Base-by-base conservation (phyloP, 148 eudicot species). In the Vaccinium corymbosum region DNA sequence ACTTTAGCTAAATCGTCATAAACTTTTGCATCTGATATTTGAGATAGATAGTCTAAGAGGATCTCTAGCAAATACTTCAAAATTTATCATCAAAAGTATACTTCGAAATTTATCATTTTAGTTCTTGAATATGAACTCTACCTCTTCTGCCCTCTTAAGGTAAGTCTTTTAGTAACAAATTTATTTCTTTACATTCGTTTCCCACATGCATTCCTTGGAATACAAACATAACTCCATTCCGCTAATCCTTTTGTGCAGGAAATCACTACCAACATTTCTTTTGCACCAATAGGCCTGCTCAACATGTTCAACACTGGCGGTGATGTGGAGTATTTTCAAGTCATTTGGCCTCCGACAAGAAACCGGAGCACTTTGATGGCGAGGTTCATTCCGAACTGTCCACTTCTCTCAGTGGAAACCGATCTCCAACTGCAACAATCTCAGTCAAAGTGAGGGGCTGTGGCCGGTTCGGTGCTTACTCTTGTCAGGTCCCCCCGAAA, bases 221-320 rank as follows among this genome's bases (percentile, higher is more conserved):
- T 17, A 14, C 42, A 57, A 27, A 27, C 46, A 15, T 78, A 55
- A 53, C 81, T 52, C 81, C 49, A 29, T 55, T 78, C 64, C 32
- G 4, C 29, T 61, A 32, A 80, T 80, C 71, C 71, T 35, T 9
- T 59, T 48, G 17, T 86, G 87, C 93, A 94, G 98, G 92, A 91
- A 78, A 88, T 95, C 59, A 76, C 89, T 17, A 83, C 79, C 70
- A 87, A 81, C 89, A 90, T 93, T 70, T 89, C 92, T n/a, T 93
- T 96, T 79, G 97, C 98, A 29, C 92, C 97, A 72, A 94, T 96
- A 35, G 98, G 98, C 22, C 57, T 94, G 84, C 88, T 96, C n/a
- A 91, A 93, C 85, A 96, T 96, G 99, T 92, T 91, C 92, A 96
- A 96, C 86, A 25, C 89, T 12, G 76, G 95, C 57, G 98, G 97